These are phyloP conservation scores for Gliomastix tumulicola DNA, from an alignment of 2,329 filamentous ascomycete genomes.

Conservation along the genomic window DNA sequence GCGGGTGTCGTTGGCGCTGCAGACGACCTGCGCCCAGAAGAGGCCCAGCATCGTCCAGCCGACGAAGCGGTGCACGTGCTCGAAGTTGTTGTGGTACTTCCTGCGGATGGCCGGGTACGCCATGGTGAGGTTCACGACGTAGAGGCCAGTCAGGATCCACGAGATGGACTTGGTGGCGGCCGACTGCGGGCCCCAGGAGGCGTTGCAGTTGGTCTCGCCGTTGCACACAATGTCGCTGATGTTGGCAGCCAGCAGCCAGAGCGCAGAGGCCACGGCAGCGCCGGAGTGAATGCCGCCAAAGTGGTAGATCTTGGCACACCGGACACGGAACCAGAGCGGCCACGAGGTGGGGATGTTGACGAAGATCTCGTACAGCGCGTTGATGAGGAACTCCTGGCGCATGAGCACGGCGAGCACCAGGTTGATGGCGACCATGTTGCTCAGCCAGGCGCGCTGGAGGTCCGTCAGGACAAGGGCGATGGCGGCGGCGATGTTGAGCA, in stretches of 20 bases:
- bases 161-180: conserved; percentile 37
- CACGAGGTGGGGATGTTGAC: conserved; percentile 29
- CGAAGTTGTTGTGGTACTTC: conserved; percentile 57
- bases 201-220: conserved; percentile 10
- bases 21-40: conserved; percentile 51
- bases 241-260: conserved; percentile 28
- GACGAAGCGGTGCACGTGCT: conserved; percentile 57
- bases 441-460: conserved; percentile 25
- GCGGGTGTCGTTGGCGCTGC: conserved; percentile 31
- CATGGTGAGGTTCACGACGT: conserved; percentile 47
- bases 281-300: conserved; percentile 37
- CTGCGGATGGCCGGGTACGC: conserved; percentile 53
- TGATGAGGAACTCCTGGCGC: conserved; percentile 41
- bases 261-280: conserved; percentile 28
- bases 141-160: conserved; percentile 44
- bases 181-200: conserved; percentile 20
- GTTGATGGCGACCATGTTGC: conserved; percentile 29
- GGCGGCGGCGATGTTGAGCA: conserved; percentile 33
- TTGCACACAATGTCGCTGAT: conserved; percentile 15
- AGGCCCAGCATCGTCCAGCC: conserved; percentile 57
- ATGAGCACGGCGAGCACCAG: conserved; percentile 35
- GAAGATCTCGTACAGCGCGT: conserved; percentile 31
- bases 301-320: conserved; percentile 34
- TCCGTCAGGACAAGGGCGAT: conserved; percentile 18
- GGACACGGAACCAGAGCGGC: conserved; percentile 32